Base-by-base conservation (phyloP, 2,329 filamentous ascomycete species). In the Chaetomiaceae sp. region DNA sequence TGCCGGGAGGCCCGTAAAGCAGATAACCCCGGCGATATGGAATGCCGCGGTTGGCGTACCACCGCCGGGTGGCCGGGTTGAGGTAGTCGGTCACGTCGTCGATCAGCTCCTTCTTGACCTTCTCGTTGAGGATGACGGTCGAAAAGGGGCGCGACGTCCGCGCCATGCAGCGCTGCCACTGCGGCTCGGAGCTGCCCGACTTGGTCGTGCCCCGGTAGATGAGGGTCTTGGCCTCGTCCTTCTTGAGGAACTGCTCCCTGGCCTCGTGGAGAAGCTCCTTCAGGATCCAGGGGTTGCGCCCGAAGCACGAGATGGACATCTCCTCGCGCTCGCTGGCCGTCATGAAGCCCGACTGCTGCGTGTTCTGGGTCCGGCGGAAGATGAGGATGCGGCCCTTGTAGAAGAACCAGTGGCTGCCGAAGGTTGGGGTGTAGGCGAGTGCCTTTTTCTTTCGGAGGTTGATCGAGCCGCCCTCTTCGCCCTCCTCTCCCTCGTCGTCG, bases 11-110 rank as follows among this genome's bases (percentile, higher is more conserved):
- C 0, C 90, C 90, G 59, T 91, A 77, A 15, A 95, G 82, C 0
- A 95, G 79, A 64, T 94, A 95, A 0, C 90, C 91, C 4, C 90
- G 79, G 14, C 90, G 81, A 66, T 95, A 95, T 0, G 91, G 90
- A 27, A 95, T 92, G 1, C 90, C 90, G 6, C 89, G 80, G 60
- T 89, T 87, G 0, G 85, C 78, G 66, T 96, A 95, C 89, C 89
- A 95, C n/a, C 83, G 76, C 40, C 80, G 75, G 0, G 83, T 86
- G 12, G 73, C 69, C 0, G 82, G 82, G 57, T 82, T 74, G 33
- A 87, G 76, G 62, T 87, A 87, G 61, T 86, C 82, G 23, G 73
- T 74, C 29, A 84, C 77, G 61, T 87, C 84, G 38, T 76, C 74
- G 44, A 87, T 72, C 12, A 87, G 72, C 2, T 77, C 73, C 56